Evolutionary conservation across 2,329 filamentous ascomycete genomes (phyloP), one percentile per base, ranked within the genome.

Genomic region (Chalara sp.): DNA sequence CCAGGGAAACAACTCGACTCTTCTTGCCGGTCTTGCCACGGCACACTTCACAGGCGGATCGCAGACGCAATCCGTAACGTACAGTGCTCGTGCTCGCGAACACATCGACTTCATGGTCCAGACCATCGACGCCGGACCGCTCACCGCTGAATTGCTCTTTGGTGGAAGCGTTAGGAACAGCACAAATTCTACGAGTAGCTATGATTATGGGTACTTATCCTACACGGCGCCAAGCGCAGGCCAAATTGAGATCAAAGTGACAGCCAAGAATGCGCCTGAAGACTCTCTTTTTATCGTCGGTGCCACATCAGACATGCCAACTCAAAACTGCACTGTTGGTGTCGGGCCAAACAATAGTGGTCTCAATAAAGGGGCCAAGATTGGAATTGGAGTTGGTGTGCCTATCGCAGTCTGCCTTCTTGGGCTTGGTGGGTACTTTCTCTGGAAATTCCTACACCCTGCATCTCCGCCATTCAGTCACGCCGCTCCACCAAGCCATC

Each of bases 271-370:
- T 6, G 46, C 55, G 2, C 48, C 49, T 2, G 48, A 40, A 4
- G 56, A 58, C 35, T 52, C 52, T 28, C 44, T 59, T n/a, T 61
- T 59, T 33, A 53, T 54, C 3, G 47, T 62, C 8, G 33, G 55
- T 12, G 59, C 60, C 6, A 53, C 43, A 42, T 62, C 58, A 5
- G 54, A 59, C 32, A 48, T 53, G 35, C 58, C 57, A 5, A 54
- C 59, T 32, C 60, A 62, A 51, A 62, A 60, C 47, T 62, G 60
- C 42, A 60, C 60, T 13, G 55, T 62, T 11, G 56, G 54, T 13
- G 55, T 58, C 12, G 40, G 44, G 35, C n/a, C 35, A 39, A n/a
- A n/a, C 8, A n/a, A n/a, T 39, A n/a, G 35, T 10, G 35, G 35
- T n/a, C n/a, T 39, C 8, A 39, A n/a, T n/a, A 47, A 44, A 33